Percentiles rank a stretch among this genome's conserved stretches.
phyloP scores from a whole-genome alignment of 2,329 filamentous ascomycete genomes.

The Penicillium rolfsii region DNA sequence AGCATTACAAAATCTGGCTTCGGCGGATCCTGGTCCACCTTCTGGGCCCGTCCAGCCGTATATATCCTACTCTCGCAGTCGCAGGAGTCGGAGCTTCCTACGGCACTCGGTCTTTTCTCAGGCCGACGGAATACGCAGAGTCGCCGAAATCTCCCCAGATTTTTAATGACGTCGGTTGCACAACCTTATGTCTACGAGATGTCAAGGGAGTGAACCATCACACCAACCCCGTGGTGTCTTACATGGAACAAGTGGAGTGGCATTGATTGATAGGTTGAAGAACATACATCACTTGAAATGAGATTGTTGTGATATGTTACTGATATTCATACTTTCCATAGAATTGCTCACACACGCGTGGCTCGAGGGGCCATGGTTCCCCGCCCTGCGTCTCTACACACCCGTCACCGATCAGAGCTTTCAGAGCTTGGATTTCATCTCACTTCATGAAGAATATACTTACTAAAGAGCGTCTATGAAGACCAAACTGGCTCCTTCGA shows the following conservation, averaged over 20 bases:
- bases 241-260: conserved; percentile 54
- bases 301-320: not conserved
- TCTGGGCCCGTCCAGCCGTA: conserved; percentile 7
- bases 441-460: not conserved
- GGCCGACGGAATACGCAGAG: conserved; percentile 16
- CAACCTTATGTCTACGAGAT: conserved; percentile 7
- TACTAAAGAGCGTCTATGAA: conserved; percentile 27
- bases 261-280: conserved; percentile 51
- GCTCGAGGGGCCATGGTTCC: conserved; percentile 60
- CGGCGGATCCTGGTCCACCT: conserved; percentile 7
- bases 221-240: conserved; percentile 59
- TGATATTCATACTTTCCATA: conserved; percentile 32
- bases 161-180: conserved; percentile 14
- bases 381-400: conserved; percentile 68
- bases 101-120: conserved; percentile 8
- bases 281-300: not conserved
- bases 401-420: conserved; percentile 60
- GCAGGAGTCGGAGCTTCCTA: conserved; percentile 14
- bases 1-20: conserved; percentile 7
- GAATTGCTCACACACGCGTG: conserved; percentile 65
- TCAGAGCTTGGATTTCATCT: conserved; percentile 45
- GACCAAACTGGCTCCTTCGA: conserved; percentile 64
- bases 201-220: conserved; percentile 53
- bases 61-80: conserved; percentile 8
- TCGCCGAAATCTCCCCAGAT: conserved; percentile 11